phyloP scores from a whole-genome alignment of 495 filamentous ascomycete genomes.

The Hypomontagnella monticulosa region DNA sequence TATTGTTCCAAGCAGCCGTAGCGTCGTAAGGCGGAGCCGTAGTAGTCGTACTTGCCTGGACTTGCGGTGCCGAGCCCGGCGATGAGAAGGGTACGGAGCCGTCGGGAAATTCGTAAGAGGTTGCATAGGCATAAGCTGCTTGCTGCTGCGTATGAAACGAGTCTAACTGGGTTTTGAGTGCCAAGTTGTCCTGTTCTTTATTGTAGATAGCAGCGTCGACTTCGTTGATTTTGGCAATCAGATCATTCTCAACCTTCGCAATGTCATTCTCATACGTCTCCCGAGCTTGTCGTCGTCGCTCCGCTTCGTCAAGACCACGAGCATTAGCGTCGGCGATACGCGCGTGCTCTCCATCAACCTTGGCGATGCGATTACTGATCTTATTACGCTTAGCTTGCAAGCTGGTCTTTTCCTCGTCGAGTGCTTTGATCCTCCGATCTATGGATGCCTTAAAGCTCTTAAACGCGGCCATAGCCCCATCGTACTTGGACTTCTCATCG shows the following conservation, averaged over 20 bases:
- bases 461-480: constrained; percentile 66
- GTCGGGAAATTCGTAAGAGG: constrained; percentile 40
- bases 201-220: constrained; percentile 50
- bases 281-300: constrained; percentile 75
- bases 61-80: constrained; percentile 24
- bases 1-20: constrained; percentile 44
- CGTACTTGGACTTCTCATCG: constrained; percentile 69
- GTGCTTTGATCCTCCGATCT: constrained; percentile 68
- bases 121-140: constrained; percentile 42
- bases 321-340: constrained; percentile 79
- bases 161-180: constrained; percentile 52
- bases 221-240: constrained; percentile 50
- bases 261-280: constrained; percentile 72
- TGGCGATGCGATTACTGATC: constrained; percentile 75
- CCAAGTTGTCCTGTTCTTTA: constrained; percentile 54
- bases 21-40: constrained; percentile 36
- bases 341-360: constrained; percentile 81
- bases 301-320: constrained; percentile 76
- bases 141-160: constrained; percentile 52
- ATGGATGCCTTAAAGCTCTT: constrained; percentile 68
- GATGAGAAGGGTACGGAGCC: constrained; percentile 28
- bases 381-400: constrained; percentile 81
- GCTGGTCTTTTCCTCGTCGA: constrained; percentile 72
- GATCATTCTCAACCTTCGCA: constrained; percentile 61
- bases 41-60: constrained; percentile 25